phyloP scores from a whole-genome alignment of 1,284 basidiomycete species.

The Apiotrichum gamsii region DNA sequence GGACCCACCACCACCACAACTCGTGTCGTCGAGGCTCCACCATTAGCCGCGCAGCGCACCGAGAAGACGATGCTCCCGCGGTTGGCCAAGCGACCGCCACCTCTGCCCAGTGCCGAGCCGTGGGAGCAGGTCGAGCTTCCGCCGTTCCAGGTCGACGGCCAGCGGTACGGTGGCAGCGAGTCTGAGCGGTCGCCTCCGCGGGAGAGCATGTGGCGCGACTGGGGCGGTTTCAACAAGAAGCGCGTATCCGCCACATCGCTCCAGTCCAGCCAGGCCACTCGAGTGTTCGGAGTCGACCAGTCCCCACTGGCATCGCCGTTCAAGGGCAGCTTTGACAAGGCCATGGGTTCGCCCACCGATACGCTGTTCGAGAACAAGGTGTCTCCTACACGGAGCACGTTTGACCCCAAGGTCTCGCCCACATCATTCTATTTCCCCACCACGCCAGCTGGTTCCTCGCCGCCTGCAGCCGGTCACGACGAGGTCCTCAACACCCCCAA shows the following conservation, averaged over 20 bases:
- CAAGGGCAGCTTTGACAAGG: conserved; percentile 1
- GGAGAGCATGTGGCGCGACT: conserved; percentile 27
- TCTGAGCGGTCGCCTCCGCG: neutral
- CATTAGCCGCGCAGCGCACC: neutral
- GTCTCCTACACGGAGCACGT: neutral
- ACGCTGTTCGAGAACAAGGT: neutral
- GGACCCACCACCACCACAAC: neutral
- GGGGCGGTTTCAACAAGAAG: conserved; percentile 33
- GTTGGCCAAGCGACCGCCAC: neutral
- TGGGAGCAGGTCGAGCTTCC: conserved; percentile 48
- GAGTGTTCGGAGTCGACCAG: neutral
- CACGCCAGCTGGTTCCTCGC: neutral
- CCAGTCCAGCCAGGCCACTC: too few relatives aligned
- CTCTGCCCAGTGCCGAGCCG: conserved; percentile 31
- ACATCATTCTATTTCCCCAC: neutral
- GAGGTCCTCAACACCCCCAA: too few relatives aligned
- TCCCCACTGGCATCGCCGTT: conserved; percentile 3
- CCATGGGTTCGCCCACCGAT: neutral
- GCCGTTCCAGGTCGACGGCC: conserved; percentile 43
- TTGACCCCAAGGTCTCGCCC: neutral
- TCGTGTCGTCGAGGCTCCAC: neutral
- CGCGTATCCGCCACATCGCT: conserved; percentile 17
- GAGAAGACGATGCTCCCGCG: neutral
- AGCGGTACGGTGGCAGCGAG: conserved; percentile 35
- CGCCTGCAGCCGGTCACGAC: too few relatives aligned